phyloP scores from a whole-genome alignment of 257 asterid genomes.

The Primulina tabacum region DNA sequence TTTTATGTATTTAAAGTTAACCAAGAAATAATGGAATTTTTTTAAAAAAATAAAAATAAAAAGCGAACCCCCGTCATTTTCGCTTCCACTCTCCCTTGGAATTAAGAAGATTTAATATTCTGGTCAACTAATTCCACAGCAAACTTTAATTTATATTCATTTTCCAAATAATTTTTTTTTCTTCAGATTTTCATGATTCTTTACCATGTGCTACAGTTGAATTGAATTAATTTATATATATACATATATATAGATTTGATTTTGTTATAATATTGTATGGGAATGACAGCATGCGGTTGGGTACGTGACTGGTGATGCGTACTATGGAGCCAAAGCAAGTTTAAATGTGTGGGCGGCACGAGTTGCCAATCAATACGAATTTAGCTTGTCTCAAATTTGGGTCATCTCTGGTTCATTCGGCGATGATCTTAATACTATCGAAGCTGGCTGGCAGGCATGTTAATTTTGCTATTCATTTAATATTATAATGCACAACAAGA shows the following conservation, averaged over 20 bases:
- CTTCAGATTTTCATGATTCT: background rate
- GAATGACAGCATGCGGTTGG: conserved; percentile 83
- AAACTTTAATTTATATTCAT: background rate
- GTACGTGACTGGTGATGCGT: conserved; percentile 72
- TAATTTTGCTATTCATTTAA: no score
- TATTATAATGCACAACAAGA: no score
- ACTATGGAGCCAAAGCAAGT: conserved; percentile 89
- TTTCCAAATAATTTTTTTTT: background rate
- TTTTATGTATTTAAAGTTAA: no score
- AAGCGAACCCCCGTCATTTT: background rate
- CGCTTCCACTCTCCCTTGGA: background rate
- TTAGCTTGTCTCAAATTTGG: conserved; percentile 89
- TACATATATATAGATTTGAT: no score
- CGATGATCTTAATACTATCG: conserved; percentile 92
- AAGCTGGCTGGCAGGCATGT: conserved; percentile 98
- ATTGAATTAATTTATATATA: background rate
- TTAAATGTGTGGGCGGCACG: conserved; percentile 84
- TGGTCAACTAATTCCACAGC: background rate
- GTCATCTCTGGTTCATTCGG: conserved; percentile 88
- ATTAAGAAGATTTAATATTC: background rate
- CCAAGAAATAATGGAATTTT: no score
- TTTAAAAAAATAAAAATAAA: no score
- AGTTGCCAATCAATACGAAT: conserved; percentile 65
- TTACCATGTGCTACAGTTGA: background rate
- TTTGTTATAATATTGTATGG: background rate